These are phyloP conservation scores for Rhodotorula babjevae DNA, from an alignment of 768 basidiomycete genomes.

Conservation along the genomic window DNA sequence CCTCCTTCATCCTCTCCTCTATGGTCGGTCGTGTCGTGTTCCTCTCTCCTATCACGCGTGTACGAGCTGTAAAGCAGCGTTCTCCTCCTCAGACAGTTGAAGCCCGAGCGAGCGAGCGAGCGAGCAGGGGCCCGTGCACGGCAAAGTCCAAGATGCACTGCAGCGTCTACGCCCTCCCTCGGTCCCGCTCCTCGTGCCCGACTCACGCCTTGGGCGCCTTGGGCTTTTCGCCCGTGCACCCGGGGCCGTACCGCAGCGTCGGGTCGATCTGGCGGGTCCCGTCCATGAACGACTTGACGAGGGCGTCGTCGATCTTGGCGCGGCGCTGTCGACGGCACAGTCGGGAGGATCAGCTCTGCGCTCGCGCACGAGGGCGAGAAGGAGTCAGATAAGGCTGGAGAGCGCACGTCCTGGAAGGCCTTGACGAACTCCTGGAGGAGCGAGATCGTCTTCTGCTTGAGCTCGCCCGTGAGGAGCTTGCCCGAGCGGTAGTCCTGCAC, in stretches of 20 bases:
- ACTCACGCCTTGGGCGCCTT: conserved; percentile 1
- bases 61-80: background rate
- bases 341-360: background rate
- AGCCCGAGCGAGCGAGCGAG: background rate
- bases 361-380: background rate
- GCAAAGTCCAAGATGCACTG: background rate
- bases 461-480: conserved; percentile 75
- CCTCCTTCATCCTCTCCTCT: background rate
- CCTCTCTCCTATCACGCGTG: background rate
- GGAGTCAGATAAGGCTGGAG: conserved; percentile 11
- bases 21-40: background rate
- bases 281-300: conserved; percentile 75
- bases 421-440: conserved; percentile 74
- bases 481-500: conserved; percentile 85
- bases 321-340: conserved; percentile 56
- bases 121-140: background rate
- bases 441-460: conserved; percentile 83
- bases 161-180: background rate
- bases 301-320: conserved; percentile 72
- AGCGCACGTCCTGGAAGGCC: conserved; percentile 70
- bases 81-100: background rate
- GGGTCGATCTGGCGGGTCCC: conserved; percentile 64
- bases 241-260: conserved; percentile 31
- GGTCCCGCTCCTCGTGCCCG: background rate
- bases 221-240: conserved; percentile 27